Evolutionary conservation across 495 filamentous ascomycete genomes (phyloP), one percentile per base, ranked within the genome.

Genomic region (Parathielavia appendiculata): DNA sequence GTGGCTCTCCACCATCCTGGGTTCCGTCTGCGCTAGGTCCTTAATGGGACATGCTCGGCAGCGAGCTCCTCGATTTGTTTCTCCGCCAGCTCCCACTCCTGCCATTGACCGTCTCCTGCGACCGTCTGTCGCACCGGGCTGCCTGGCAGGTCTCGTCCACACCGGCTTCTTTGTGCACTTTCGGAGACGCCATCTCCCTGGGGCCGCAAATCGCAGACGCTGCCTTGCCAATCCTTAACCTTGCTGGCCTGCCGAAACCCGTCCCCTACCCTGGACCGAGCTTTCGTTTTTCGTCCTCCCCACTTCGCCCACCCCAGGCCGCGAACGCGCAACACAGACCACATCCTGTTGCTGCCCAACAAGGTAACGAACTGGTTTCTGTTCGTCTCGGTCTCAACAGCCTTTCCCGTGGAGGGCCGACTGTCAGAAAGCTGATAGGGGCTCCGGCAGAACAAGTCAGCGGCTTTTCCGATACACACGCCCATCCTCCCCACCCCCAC

Each of bases 291-390:
- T 54, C 59, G 49, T 48, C 57, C 44, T 62, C 57, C 66, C 59
- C 66, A 63, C 64, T 57, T 45, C 59, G 23, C 50, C 41, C 54
- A 41, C 61, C 36, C 48, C 54, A 36, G 40, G 43, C 16, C 48
- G 34, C 57, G 53, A 56, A 56, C 62, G 51, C 49, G 56, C 57
- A 53, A 59, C 55, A 41, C 34, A 32, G 54, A 60, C 36, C 45
- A 22, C 23, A 52, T n/a, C 45, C 49, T 30, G 56, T 70, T 70
- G 68, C 68, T 70, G 68, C 68, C 68, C 68, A 67, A 70, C 66
- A 62, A 35, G 35, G 26, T 56, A 41, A 17, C 44, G n/a, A n/a
- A 44, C 40, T 39, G 22, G 17, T 39, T 30, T 32, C 45, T 58
- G 36, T 36, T 43, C 30, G 10, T 19, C 20, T 9, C 0, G 11